phyloP scores from a whole-genome alignment of 495 filamentous ascomycete genomes.

The Penicillium roqueforti region DNA sequence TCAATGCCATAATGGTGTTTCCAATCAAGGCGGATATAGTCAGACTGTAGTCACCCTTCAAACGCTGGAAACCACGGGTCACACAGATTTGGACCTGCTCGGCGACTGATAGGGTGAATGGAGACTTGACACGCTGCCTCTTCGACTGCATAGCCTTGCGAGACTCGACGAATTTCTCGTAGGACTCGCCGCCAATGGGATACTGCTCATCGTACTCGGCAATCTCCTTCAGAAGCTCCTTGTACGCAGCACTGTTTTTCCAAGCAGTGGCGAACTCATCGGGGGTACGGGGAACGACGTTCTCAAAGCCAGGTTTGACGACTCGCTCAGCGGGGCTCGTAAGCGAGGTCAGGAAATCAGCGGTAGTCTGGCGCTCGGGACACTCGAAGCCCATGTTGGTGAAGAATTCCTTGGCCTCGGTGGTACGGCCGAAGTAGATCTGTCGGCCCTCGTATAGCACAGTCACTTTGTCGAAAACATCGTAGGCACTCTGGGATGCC shows the following conservation, averaged over 20 bases:
- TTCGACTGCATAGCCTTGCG: constrained; percentile 45
- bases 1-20: constrained; percentile 75
- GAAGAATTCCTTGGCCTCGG: constrained; percentile 63
- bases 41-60: constrained; percentile 72
- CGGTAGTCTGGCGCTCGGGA: constrained; percentile 61
- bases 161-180: constrained; percentile 38
- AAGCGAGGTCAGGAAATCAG: constrained; percentile 75
- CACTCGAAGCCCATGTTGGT: constrained; percentile 58
- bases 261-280: constrained; percentile 67
- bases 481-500: constrained; percentile 80
- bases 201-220: constrained; percentile 47
- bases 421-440: constrained; percentile 63
- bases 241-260: constrained; percentile 52
- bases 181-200: constrained; percentile 38
- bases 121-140: constrained; percentile 37
- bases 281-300: constrained; percentile 62
- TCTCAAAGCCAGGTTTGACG: constrained; percentile 61
- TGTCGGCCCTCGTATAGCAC: constrained; percentile 63
- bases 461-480: constrained; percentile 57
- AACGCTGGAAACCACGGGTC: constrained; percentile 49
- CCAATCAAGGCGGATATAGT: constrained; percentile 71
- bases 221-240: constrained; percentile 50
- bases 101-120: constrained; percentile 44
- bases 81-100: constrained; percentile 51
- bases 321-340: constrained; percentile 64